Evolutionary conservation across 164 flowering plant species (phyloP).

Genomic region (Liriodendron chinense): DNA sequence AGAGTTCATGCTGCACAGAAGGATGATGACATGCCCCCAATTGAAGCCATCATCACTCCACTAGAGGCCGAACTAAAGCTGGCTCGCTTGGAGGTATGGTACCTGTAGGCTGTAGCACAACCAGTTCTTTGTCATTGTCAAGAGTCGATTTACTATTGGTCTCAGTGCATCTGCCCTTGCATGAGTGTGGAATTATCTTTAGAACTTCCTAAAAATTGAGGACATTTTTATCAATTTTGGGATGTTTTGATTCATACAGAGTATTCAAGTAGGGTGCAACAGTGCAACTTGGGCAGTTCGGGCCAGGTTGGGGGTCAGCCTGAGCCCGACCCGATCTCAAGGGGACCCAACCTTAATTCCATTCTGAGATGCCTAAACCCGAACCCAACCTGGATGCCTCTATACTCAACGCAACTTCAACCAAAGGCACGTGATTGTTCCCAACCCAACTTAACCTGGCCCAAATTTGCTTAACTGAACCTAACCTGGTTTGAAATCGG

Average conservation of each 20-base stretch:
- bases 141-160: not conserved
- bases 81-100: conserved; percentile 56
- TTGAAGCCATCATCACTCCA: conserved; percentile 76
- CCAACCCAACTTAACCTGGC: too few species aligned
- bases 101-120: not conserved
- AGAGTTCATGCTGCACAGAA: conserved; percentile 83
- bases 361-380: too few species aligned
- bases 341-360: too few species aligned
- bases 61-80: conserved; percentile 77
- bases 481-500: too few species aligned
- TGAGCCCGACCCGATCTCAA: too few species aligned
- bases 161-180: not conserved
- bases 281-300: not conserved
- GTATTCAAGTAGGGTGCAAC: not conserved
- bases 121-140: not conserved
- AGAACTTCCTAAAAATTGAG: not conserved
- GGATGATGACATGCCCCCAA: conserved; percentile 85
- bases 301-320: too few species aligned
- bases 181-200: not conserved
- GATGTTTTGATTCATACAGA: not conserved
- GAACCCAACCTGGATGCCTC: too few species aligned
- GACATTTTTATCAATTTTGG: not conserved
- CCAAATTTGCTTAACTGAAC: too few species aligned
- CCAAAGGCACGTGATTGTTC: too few species aligned
- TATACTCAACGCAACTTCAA: too few species aligned